These are phyloP conservation scores for Apiospora sp. DNA, from an alignment of 2,329 filamentous ascomycete genomes.

Conservation along the genomic window DNA sequence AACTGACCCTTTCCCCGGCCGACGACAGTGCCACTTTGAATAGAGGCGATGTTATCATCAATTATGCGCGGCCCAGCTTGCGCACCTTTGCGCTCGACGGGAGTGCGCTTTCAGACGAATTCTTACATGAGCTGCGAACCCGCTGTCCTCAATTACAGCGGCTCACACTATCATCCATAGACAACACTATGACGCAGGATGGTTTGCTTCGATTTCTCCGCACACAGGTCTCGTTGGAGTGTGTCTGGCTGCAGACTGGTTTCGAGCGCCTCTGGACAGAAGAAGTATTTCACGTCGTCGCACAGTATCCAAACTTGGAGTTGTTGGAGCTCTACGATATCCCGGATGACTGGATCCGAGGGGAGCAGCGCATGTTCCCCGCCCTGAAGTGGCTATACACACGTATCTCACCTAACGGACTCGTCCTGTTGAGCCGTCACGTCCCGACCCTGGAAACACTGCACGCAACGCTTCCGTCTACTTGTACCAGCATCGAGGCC, in stretches of 20 bases:
- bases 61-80: constrained; percentile 11
- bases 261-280: not conserved
- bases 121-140: not conserved
- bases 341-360: not conserved
- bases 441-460: not conserved
- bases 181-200: constrained; percentile 8
- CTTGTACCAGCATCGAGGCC: not conserved
- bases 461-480: not conserved
- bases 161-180: not conserved
- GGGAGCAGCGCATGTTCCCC: not conserved
- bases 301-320: not conserved
- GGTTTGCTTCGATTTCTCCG: constrained; percentile 10
- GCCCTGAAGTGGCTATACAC: not conserved
- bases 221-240: not conserved
- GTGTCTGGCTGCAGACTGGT: not conserved
- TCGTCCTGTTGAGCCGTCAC: not conserved
- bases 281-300: not conserved
- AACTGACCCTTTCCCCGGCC: not conserved
- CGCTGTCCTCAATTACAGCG: not conserved
- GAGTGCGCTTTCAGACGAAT: not conserved
- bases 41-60: not conserved
- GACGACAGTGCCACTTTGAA: not conserved
- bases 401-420: not conserved
- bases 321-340: not conserved
- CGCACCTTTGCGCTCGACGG: not conserved